Conservation (phyloP, 768 basidiomycete genomes). For the Rhizopogon sp. region DNA sequence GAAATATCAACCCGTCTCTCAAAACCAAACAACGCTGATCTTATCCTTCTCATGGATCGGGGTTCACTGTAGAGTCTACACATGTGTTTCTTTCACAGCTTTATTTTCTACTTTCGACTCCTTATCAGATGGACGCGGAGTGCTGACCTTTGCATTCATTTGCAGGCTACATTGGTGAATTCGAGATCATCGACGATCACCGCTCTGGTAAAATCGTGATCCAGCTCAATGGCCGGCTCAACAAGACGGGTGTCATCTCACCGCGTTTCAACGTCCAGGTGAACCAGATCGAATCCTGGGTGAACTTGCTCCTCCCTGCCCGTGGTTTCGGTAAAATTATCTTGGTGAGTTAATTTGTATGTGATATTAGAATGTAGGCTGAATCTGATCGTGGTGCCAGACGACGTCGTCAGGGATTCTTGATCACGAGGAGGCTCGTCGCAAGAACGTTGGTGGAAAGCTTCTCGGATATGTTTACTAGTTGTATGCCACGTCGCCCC, state of each 20-base stretch:
- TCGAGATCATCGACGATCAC: constrained; percentile 98
- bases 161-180: constrained; percentile 95
- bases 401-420: constrained; percentile 98
- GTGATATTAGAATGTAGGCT: not conserved
- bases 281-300: constrained; percentile 91
- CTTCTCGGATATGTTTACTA: constrained; percentile 91
- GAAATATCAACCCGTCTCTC: constrained; percentile 55
- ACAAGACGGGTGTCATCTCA: constrained; percentile 99
- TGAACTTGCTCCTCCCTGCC: constrained; percentile 93
- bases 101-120: constrained; percentile 11
- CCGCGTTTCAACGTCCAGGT: constrained; percentile 97
- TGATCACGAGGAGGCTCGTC: constrained; percentile 98
- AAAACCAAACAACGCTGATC: constrained; percentile 55
- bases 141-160: constrained; percentile 3
- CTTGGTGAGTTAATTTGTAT: constrained; percentile 50
- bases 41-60: constrained; percentile 10
- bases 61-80: constrained; percentile 32
- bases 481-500: constrained; percentile 20
- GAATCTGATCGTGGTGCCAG: constrained; percentile 30
- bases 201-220: constrained; percentile 97
- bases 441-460: constrained; percentile 97
- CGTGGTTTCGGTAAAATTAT: constrained; percentile 97
- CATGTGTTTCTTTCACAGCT: not conserved
- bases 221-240: constrained; percentile 96
- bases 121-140: constrained; percentile 34